These are phyloP conservation scores for Oryza meridionalis DNA, from an alignment of 176 grass and related monocot species.

Conservation along the genomic window DNA sequence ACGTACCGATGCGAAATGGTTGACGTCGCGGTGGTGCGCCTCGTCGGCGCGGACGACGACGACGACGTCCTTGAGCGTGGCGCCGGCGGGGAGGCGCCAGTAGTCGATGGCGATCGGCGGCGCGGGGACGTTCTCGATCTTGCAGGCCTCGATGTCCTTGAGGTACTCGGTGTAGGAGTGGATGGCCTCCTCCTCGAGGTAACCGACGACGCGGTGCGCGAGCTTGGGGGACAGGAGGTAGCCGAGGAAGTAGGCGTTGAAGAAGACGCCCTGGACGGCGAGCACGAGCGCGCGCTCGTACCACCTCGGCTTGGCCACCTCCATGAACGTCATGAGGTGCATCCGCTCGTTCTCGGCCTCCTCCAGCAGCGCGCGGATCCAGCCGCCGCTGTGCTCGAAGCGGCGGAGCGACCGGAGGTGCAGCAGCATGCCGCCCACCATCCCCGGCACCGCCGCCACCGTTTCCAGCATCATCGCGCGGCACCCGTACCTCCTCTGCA, in stretches of 20 bases:
- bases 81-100: constrained; percentile 63
- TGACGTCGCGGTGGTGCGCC: constrained; percentile 81
- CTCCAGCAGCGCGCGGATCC: constrained; percentile 58
- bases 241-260: constrained; percentile 64
- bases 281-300: constrained; percentile 61
- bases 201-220: constrained; percentile 67
- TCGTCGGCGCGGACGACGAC: constrained; percentile 68
- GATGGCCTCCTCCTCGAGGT: constrained; percentile 88
- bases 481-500: constrained; percentile 60
- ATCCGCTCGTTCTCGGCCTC: constrained; percentile 65
- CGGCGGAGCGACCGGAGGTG: constrained; percentile 60
- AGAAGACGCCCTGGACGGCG: constrained; percentile 63
- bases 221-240: constrained; percentile 67
- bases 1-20: constrained; percentile 77
- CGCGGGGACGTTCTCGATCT: constrained; percentile 64
- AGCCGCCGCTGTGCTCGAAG: constrained; percentile 61
- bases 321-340: constrained; percentile 70
- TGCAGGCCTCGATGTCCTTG: constrained; percentile 66
- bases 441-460: constrained; percentile 54
- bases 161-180: constrained; percentile 82
- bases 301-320: constrained; percentile 54
- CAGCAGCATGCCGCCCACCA: constrained; percentile 63
- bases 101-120: constrained; percentile 81
- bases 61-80: constrained; percentile 81
- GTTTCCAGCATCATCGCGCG: constrained; percentile 66